Evolutionary conservation across 768 basidiomycete genomes (phyloP), one percentile per base, ranked within the genome.

Genomic region (Tylopilus balloui): DNA sequence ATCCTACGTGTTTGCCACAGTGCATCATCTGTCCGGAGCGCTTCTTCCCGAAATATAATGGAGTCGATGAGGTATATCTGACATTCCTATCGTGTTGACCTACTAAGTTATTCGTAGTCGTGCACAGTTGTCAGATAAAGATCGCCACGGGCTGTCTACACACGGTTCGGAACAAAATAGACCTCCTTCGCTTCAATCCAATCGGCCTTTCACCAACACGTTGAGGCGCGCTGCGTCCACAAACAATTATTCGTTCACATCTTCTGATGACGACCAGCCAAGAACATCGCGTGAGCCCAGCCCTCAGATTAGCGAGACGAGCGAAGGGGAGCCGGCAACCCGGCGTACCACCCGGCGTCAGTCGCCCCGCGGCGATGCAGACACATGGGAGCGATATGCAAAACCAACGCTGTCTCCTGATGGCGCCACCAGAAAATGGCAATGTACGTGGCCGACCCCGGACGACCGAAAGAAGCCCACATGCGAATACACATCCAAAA

Each of bases 401-500:
- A 64, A 61, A 39, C 68, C 64, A 43, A 69, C 67, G 21, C 45
- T 62, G 48, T 64, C 61, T 36, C 15, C 62, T 11, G 69, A 68
- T 53, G 69, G 69, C 17, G 60, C 66, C 14, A 61, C 64, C 42
- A 64, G 66, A 50, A 71, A 66, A 46, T 75, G 69, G 68, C 58
- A 65, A 38, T 74, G 74, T 62, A 69, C 68, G 40, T 76, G 74
- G 74, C 55, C 63, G 38, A 68, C 69, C 13, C 61, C 65, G 39
- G 60, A 57, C 48, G 67, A 62, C 47, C 69, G 50, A 54, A 62
- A 62, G 44, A 62, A 59, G 25, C 58, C 59, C 29, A 59, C 56
- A 38, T 79, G 78, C 53, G 61, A 67, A 19, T 78, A 78, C 52
- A 60, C 62, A 28, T 69, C 75, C 21, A 80, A 81, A 59, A 83